Base-by-base conservation (phyloP, 1,284 basidiomycete genomes). In the Thecaphora frezii region DNA sequence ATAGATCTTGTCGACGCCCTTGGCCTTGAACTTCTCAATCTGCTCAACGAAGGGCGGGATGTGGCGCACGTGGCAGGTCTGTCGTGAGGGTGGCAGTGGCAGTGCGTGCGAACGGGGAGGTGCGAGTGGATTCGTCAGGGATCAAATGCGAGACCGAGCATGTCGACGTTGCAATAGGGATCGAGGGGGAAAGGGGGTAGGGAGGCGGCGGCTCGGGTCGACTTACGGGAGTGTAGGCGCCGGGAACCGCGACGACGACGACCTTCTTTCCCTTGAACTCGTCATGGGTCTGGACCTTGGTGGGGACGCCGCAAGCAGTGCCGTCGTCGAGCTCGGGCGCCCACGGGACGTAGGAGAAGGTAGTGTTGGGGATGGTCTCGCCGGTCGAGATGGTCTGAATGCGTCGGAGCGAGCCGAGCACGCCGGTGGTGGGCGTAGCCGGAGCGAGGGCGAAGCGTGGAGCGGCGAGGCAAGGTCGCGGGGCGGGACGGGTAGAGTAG, bases 241-340 rank as follows among this genome's bases (percentile, higher is more conserved):
- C 88, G 24, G 89, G 89, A 39, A 90, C 87, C 57, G 88, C 82
- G 77, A 90, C 84, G 57, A 90, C 79, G 44, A 91, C 87, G 51
- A 90, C 87, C 81, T 89, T 90, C 84, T 91, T 91, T 75, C 87
- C 87, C 80, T 88, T 88, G 88, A 88, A 89, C 44, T 85, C 69
- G 18, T 73, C 65, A 63, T 86, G 83, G 21, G 86, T 88, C 56
- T 81, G 62, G 49, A 80, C 49, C 58, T 74, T 68, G 48, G 81
- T 67, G 39, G 78, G 79, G 21, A 69, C 57, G 36, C 79, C 79
- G 57, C 79, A 80, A 5, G 71, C 75, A 37, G 69, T 56, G 42
- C 73, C 71, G 76, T 86, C 82, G 38, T 88, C 88, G 51, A 89
- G 85, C 77, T 85, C 87, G 19, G 85, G 82, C 2, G 83, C 79